Conservation (phyloP, 2,329 filamentous ascomycete genomes). For the Coniella lustricola region DNA sequence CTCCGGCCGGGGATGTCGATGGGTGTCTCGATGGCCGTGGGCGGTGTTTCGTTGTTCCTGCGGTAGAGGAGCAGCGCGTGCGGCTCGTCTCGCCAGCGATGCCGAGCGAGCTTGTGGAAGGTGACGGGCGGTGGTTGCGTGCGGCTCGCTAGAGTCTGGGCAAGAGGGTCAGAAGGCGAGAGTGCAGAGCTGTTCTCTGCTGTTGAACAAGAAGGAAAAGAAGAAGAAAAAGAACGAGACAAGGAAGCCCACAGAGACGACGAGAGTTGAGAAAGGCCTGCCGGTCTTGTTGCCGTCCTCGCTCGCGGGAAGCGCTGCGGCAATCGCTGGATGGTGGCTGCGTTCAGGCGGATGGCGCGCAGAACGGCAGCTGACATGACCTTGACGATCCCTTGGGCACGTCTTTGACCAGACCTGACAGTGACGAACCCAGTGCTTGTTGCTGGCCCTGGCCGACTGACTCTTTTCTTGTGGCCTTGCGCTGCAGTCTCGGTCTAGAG, state of each 20-base stretch:
- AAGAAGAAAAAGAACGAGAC: too few relatives aligned
- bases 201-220: too few relatives aligned
- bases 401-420: neutral
- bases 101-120: neutral
- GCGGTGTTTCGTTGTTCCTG: neutral
- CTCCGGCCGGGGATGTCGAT: slow-evolving; percentile 2
- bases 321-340: neutral
- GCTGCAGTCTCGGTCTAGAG: too few relatives aligned
- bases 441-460: neutral
- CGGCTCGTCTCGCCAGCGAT: neutral
- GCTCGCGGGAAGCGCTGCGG: neutral
- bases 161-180: neutral
- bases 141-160: neutral
- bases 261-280: neutral
- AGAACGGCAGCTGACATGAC: neutral
- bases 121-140: neutral
- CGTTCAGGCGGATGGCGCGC: neutral
- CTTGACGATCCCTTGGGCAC: neutral
- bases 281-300: neutral
- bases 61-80: slow-evolving; percentile 4
- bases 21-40: neutral
- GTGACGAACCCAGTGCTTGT: neutral
- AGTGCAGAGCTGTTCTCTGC: neutral
- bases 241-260: too few relatives aligned
- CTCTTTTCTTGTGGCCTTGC: neutral